Conservation (phyloP, 495 filamentous ascomycete genomes). For the Aspergillus incahuasiensis region DNA sequence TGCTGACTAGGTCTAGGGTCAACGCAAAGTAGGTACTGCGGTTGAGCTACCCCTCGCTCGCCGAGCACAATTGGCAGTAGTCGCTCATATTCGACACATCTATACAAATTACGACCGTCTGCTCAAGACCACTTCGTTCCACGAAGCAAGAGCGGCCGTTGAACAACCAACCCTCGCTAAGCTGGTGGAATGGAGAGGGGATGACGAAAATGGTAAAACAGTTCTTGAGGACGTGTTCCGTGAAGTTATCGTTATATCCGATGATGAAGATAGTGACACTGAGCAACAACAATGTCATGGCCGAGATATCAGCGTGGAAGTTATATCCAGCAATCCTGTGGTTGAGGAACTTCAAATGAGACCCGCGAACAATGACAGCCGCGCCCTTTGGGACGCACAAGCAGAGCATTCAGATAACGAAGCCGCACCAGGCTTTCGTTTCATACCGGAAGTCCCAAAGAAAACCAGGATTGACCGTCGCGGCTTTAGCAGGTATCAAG, state of each 20-base stretch:
- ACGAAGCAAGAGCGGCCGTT: conserved; percentile 65
- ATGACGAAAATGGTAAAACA: conserved; percentile 70
- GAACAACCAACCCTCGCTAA: conserved; percentile 66
- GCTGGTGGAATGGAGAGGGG: conserved; percentile 82
- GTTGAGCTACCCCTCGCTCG: conserved; percentile 61
- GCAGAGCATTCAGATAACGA: conserved; percentile 35
- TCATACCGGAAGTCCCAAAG: conserved; percentile 25
- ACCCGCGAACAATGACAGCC: conserved; percentile 21
- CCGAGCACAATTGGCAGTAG: conserved; percentile 75
- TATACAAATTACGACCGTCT: conserved; percentile 85
- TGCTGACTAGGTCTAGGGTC: conserved; percentile 36
- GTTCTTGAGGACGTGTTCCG: conserved; percentile 75
- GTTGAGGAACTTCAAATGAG: conserved; percentile 32
- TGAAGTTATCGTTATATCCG: conserved; percentile 77
- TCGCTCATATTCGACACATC: conserved; percentile 79
- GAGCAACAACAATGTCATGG: conserved; percentile 13
- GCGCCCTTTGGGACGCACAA: conserved; percentile 15
- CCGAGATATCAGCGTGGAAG: conserved; percentile 35
- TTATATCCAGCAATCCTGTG: conserved; percentile 34
- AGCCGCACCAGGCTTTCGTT: conserved; percentile 34
- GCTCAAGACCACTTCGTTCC: conserved; percentile 57
- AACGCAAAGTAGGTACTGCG: conserved; percentile 64
- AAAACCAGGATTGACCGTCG: conserved; percentile 37
- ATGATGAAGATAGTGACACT: conserved; percentile 65
- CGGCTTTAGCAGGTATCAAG: conserved; percentile 47